Evolutionary conservation across 179 eudicot species (phyloP), one percentile per base, ranked within the genome.

Genomic region (Heliamphora pulchella): DNA sequence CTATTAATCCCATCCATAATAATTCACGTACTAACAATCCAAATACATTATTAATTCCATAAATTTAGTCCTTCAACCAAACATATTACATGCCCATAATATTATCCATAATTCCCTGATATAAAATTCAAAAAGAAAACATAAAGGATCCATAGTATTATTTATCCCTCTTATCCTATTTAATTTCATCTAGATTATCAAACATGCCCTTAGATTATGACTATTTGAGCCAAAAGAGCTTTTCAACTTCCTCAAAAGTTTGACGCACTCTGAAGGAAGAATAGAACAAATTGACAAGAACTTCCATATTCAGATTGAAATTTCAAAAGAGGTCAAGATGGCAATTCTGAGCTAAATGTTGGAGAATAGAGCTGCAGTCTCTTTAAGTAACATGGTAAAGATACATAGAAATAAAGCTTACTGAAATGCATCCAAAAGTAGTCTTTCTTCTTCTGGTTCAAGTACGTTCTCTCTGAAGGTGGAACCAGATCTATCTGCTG

Each of bases 391-490:
- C 15, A n/a, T 22, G 48, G 41, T 69, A 53, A 69, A 81, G 48
- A 64, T 8, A 20, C 77, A 22, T 57, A 39, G 9, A 48, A 14
- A 67, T 31, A 46, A 71, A 74, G 71, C 91, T 89, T 85, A 96
- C 99, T 87, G 71, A 44, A 85, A 80, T 81, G 87, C 90, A 62
- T 83, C 87, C 58, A 90, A 18, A 71, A 94, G 88, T 78, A 87
- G 88, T 54, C 68, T 87, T 81, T 94, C 94, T 84, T 96, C 99
- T 78, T 87, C 96, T 39, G 84, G 86, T 63, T 82, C 81, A 77
- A 94, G 88, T 75, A 96, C 69, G 83, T 87, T 90, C 80, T 96
- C 99, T 81, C 85, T 85, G 83, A 94, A 96, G 75, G 89, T 85
- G 82, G 93, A 87, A 51, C 81, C 90, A 75, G 90, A 85, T 83